Evolutionary conservation across 2,329 filamentous ascomycete genomes (phyloP), one percentile per base, ranked within the genome.

Genomic region (Aspergillus persii): DNA sequence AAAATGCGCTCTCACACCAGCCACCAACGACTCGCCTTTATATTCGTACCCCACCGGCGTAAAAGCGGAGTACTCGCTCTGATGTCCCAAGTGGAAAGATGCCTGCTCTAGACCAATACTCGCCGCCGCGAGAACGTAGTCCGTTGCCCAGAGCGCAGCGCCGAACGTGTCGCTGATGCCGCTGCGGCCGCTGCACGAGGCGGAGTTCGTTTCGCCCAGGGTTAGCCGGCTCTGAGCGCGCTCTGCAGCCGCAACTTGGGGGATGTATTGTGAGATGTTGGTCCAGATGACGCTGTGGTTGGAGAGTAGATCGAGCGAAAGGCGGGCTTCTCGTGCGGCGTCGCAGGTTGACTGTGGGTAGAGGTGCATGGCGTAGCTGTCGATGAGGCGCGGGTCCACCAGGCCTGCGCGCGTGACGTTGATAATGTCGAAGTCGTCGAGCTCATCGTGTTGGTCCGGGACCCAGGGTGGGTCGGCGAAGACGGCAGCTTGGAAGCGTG

Each of bases 1-100:
- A 31, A 56, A 55, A 31, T 59, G 51, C 2, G 57, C 57, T 0
- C 57, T 48, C n/a, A 59, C 41, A 8, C 57, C 57, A 0, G 57
- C 57, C 1, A 29, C 48, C 27, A 59, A 29, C 1, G 18, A 26
- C 49, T 59, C 57, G 0, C 57, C 57, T n/a, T 59, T 31, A n/a
- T 56, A 53, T 3, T 44, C 53, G 23, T 59, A 59, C 31, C 53
- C 33, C 8, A 53, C 15, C n/a, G 57, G 57, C 1, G 57, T 59
- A 29, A 59, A 59, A 1, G 48, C 53, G 3, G 57, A 59, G 29
- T 59, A 59, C 30, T 56, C 57, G 23, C 57, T 59, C 39, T 48
- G 61, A 59, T 58, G 65, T 54, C 59, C 59, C 31, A 61, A 50
- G 8, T 61, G 60, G 41, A 62, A 62, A 15, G 39, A 60, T 0